phyloP scores from a whole-genome alignment of 192 early-diverging fungal species.

The Coemansia sp. region DNA sequence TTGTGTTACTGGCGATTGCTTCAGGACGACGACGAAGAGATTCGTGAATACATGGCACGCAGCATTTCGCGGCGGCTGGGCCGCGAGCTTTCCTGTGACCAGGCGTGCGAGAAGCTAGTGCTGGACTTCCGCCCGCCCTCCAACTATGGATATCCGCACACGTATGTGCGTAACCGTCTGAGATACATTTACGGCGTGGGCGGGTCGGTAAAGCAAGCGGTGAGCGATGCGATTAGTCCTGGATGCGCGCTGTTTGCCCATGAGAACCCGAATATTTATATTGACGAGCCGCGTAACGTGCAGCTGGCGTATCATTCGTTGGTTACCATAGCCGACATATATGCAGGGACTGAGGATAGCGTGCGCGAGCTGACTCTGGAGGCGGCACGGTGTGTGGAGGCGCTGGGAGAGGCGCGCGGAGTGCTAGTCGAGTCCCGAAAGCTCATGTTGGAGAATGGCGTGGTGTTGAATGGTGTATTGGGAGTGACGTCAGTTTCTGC shows the following conservation, averaged over 20 bases:
- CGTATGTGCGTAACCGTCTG: conserved; percentile 35
- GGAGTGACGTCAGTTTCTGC: conserved; percentile 26
- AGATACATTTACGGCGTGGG: conserved; percentile 26
- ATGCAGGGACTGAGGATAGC: neutral
- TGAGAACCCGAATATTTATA: conserved; percentile 74
- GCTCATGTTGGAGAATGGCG: conserved; percentile 8
- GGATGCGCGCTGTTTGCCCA: conserved; percentile 70
- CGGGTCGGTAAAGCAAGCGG: neutral
- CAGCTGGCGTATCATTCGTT: conserved; percentile 57
- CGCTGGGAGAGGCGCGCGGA: conserved; percentile 20
- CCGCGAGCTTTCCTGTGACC: conserved; percentile 43
- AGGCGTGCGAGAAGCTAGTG: conserved; percentile 58
- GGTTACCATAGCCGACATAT: conserved; percentile 18
- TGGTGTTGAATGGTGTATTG: conserved; percentile 18
- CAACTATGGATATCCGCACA: conserved; percentile 28
- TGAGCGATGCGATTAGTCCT: conserved; percentile 42
- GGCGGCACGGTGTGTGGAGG: conserved; percentile 27
- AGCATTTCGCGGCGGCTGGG: conserved; percentile 58
- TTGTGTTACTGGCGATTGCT: conserved; percentile 55
- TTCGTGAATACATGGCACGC: conserved; percentile 64
- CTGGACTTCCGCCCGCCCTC: conserved; percentile 56
- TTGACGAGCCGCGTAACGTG: conserved; percentile 68
- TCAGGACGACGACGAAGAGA: conserved; percentile 79
- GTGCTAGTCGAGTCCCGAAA: conserved; percentile 18
- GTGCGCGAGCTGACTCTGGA: neutral